A percentile compares a stretch with the other conserved stretches of the same genome.
Evolutionary conservation across 176 grass and related monocot genomes (phyloP).

Genomic region (Triticum urartu): DNA sequence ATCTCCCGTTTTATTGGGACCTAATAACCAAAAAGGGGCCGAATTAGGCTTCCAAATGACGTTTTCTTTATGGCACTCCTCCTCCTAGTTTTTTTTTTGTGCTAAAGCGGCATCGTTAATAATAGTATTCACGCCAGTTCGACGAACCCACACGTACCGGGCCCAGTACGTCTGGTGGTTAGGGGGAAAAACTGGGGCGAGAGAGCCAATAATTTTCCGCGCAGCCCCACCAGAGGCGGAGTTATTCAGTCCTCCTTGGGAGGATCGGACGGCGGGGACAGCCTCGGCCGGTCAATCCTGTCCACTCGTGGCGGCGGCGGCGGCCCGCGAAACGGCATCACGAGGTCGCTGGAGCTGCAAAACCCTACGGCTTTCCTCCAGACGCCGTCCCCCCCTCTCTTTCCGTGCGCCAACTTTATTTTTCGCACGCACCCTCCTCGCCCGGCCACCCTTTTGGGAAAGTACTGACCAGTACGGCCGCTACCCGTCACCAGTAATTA

Average conservation of each 20-base stretch:
- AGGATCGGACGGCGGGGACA: background rate
- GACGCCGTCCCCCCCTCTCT: background rate
- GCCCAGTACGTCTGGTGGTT: slow-evolving; percentile 4
- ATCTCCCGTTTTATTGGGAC: slow-evolving; percentile 23
- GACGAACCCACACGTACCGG: background rate
- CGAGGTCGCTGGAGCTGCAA: background rate
- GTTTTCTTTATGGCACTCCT: background rate
- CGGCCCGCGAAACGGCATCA: slow-evolving; percentile 15
- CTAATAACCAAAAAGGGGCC: background rate
- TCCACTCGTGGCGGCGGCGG: slow-evolving; percentile 33
- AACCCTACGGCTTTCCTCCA: slow-evolving; percentile 22
- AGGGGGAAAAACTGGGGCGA: background rate
- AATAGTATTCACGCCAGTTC: too few species aligned
- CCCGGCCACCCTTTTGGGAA: slow-evolving; percentile 20
- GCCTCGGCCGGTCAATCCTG: slow-evolving; percentile 12
- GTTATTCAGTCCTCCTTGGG: background rate
- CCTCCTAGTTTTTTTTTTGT: background rate
- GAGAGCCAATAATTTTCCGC: slow-evolving; percentile 31
- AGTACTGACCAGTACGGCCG: slow-evolving; percentile 29
- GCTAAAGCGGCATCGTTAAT: slow-evolving; percentile 9
- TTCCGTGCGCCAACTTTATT: background rate
- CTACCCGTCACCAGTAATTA: slow-evolving; percentile 10
- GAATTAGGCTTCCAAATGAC: slow-evolving; percentile 10
- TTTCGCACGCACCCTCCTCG: slow-evolving; percentile 6
- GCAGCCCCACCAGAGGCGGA: background rate